Base-by-base conservation (phyloP, 2,329 filamentous ascomycete species). In the Calonectria crousiana region DNA sequence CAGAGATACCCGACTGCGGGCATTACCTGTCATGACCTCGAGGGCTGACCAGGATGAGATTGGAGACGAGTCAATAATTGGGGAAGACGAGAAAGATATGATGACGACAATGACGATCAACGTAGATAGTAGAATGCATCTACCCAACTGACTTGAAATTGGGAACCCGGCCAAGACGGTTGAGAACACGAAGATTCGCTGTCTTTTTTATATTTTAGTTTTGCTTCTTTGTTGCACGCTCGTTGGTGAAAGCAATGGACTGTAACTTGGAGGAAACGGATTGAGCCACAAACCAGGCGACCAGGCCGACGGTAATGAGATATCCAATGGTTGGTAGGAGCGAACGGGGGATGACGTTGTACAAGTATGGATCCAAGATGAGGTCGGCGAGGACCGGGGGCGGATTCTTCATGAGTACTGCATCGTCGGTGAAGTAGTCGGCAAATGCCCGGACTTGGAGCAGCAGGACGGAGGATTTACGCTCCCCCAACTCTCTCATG, bases 281-380 rank as follows among this genome's bases (percentile, higher is more conserved):
- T 71, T 79, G 82, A 47, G 88, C 86, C n/a, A 88, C 79, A 69
- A 87, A 84, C 84, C 84, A 88, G 4, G 86, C 86, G 47, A 82
- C 76, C 32, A 85, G 75, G n/a, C 92, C 91, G 69, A 98, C 89
- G 4, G 90, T 77, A 5, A 89, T 79, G 69, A 97, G 88, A 84
- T 95, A 98, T 44, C 85, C 86, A 16, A 91, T 91, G 2, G 94
- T 96, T 26, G 94, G 92, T 28, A 94, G 81, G 20, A 98, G 87
- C 5, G 95, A 98, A 67, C 88, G 88, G 16, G 97, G 97, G 67
- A 98, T 88, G 20, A 95, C 82, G 86, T 97, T 97, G 81, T 93
- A 85, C 51, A 97, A 74, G 82, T 93, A 98, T 0, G 95, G 95
- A 84, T 98, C 97, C 30, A 99, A 90, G 80, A 98, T 94, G 84